Evolutionary conservation across 225 moss, liverwort and hornwort species (phyloP).

Genomic region (Bryum argenteum): DNA sequence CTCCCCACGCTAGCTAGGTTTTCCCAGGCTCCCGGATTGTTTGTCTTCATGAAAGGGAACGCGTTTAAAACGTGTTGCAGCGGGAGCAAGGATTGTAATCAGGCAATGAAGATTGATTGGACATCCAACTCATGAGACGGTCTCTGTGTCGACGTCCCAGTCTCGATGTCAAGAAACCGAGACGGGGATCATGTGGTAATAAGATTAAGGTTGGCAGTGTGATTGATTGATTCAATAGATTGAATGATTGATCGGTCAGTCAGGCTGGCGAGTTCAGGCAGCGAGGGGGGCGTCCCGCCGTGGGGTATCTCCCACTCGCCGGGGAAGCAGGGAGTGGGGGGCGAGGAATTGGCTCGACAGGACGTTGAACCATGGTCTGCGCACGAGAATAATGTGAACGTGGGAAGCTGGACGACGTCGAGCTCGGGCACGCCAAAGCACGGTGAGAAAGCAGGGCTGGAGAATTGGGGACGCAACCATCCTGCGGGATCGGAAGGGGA

Average conservation of each 20-base stretch:
- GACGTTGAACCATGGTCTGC: constrained; percentile 34
- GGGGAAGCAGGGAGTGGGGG: constrained; percentile 32
- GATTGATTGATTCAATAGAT: background rate
- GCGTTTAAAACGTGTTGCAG: no score
- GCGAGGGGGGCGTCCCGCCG: constrained; percentile 15
- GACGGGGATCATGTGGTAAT: no score
- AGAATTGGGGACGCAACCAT: constrained; percentile 39
- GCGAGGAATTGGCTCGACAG: constrained; percentile 28
- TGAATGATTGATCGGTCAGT: no score
- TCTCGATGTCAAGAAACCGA: background rate
- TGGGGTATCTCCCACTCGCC: constrained; percentile 41
- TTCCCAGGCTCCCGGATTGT: no score
- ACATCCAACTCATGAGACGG: background rate
- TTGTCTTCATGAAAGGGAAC: background rate
- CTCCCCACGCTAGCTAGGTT: background rate
- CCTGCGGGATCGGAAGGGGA: constrained; percentile 32
- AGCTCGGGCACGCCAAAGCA: constrained; percentile 18
- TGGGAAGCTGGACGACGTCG: constrained; percentile 35
- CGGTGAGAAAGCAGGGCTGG: constrained; percentile 30
- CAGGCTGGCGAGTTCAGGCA: constrained; percentile 53
- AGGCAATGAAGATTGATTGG: no score
- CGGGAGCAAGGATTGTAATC: no score
- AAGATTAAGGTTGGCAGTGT: no score
- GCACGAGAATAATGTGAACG: constrained; percentile 33
- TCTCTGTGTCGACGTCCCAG: background rate